phyloP scores from a whole-genome alignment of 371 early-diverging fungal genomes.

The Phascolomyces articulosus region DNA sequence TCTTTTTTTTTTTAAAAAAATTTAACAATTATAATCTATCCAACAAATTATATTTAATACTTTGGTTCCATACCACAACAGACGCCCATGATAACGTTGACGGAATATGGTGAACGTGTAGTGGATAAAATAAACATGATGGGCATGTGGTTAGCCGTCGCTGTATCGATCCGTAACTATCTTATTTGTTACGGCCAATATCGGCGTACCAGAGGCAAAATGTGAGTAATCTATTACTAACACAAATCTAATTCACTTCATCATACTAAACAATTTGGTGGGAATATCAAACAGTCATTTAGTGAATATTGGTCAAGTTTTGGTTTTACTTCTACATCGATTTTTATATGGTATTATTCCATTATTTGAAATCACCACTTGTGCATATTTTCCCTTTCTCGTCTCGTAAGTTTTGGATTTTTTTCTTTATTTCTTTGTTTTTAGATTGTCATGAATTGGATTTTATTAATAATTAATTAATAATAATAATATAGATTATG shows the following conservation, averaged over 20 bases:
- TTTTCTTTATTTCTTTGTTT: neutral
- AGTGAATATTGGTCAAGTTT: constrained; percentile 45
- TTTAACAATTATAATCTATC: neutral
- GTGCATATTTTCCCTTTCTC: constrained; percentile 46
- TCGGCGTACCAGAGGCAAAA: constrained; percentile 40
- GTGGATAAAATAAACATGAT: constrained; percentile 46
- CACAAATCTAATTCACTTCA: too few species aligned
- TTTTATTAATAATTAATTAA: neutral
- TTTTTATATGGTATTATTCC: constrained; percentile 45
- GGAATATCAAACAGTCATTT: constrained; percentile 48
- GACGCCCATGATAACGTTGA: constrained; percentile 34
- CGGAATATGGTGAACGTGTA: constrained; percentile 39
- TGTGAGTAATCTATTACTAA: constrained; percentile 27
- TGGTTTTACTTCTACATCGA: constrained; percentile 36
- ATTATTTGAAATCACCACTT: constrained; percentile 45
- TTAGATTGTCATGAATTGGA: neutral
- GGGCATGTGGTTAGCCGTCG: constrained; percentile 50
- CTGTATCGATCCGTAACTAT: constrained; percentile 39
- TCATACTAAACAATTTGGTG: neutral
- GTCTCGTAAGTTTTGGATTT: constrained; percentile 41
- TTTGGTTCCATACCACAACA: too few species aligned
- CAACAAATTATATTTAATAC: too few species aligned
- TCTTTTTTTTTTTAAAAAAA: neutral
- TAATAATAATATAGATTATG: constrained; percentile 24
- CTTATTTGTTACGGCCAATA: constrained; percentile 39